Evolutionary conservation across 2,329 filamentous ascomycete species (phyloP).

Genomic region (Apiospora marii): DNA sequence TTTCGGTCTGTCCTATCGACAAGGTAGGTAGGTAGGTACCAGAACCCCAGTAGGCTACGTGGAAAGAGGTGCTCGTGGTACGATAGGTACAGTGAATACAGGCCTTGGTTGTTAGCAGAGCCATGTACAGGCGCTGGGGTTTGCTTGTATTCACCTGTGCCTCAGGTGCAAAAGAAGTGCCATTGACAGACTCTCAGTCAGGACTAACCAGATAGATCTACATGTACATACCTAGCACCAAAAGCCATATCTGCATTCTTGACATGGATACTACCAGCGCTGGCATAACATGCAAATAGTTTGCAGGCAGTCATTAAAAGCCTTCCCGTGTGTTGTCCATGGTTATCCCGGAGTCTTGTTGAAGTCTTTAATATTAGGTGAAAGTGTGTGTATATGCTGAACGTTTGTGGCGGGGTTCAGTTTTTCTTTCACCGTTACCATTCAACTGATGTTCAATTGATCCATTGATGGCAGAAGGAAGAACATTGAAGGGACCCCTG

Average conservation of each 20-base stretch:
- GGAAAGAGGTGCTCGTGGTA: not conserved
- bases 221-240: not conserved
- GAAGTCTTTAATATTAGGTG: not conserved
- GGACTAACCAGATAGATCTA: not conserved
- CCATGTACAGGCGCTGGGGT: not conserved
- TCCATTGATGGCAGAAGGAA: not conserved
- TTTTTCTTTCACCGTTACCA: not conserved
- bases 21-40: not conserved
- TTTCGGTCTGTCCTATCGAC: not conserved
- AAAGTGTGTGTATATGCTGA: not conserved
- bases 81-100: not conserved
- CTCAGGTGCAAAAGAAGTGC: not conserved
- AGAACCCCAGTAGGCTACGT: not conserved
- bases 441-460: not conserved
- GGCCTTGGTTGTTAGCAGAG: not conserved
- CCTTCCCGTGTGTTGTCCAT: no score
- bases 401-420: not conserved
- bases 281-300: not conserved
- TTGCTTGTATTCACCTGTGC: not conserved
- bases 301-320: not conserved
- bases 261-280: not conserved
- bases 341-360: not conserved
- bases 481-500: not conserved
- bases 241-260: not conserved
- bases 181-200: not conserved